phyloP scores from a whole-genome alignment of 2,329 filamentous ascomycete genomes.

The Penicillium sp. region DNA sequence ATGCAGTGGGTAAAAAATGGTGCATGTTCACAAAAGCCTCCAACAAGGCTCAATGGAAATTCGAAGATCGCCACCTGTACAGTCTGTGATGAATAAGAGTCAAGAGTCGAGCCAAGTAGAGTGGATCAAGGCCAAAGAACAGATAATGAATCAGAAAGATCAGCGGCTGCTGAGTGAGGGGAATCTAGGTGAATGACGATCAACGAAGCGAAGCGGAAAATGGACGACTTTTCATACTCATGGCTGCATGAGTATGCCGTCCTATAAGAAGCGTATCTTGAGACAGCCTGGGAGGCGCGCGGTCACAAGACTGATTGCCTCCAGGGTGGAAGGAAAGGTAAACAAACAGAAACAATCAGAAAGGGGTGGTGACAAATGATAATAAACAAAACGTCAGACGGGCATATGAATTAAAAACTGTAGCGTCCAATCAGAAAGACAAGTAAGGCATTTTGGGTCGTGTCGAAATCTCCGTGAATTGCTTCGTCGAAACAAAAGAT shows the following conservation, averaged over 20 bases:
- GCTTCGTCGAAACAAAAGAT: too few relatives aligned
- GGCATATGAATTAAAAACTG: too few relatives aligned
- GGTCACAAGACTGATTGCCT: too few relatives aligned
- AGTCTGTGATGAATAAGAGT: conserved; percentile 5
- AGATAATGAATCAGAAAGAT: conserved; percentile 1
- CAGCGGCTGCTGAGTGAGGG: conserved; percentile 16
- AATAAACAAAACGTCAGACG: neutral
- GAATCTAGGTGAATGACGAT: conserved; percentile 20
- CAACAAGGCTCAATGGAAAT: neutral
- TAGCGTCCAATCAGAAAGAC: too few relatives aligned
- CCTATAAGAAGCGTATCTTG: too few relatives aligned
- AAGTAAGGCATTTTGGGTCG: too few relatives aligned
- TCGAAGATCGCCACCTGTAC: conserved; percentile 13
- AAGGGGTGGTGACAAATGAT: neutral
- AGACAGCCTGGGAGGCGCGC: too few relatives aligned
- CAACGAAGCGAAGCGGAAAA: conserved; percentile 3
- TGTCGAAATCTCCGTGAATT: too few relatives aligned
- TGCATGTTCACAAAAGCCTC: conserved; percentile 4
- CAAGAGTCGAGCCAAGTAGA: neutral
- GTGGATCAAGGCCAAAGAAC: neutral
- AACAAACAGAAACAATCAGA: too few relatives aligned
- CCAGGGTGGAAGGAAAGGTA: too few relatives aligned
- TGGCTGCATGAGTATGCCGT: neutral
- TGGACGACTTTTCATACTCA: neutral
- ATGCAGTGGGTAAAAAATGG: conserved; percentile 5